Conservation (phyloP, 2,329 filamentous ascomycete species). For the Calonectria multiphialidica region DNA sequence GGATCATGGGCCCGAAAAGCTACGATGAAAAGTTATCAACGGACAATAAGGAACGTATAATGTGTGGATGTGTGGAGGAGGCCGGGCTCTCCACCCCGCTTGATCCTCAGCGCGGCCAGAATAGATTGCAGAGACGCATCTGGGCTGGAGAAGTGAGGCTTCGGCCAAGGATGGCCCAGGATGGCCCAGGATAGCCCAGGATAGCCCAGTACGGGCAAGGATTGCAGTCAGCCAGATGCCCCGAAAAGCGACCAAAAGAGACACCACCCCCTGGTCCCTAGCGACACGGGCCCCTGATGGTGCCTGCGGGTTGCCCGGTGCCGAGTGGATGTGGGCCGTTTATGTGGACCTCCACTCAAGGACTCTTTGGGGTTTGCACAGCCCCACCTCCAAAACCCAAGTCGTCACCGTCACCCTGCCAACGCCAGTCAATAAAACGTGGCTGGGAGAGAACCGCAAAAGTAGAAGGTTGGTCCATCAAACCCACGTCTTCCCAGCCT, state of each 20-base stretch:
- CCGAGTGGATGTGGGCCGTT: neutral
- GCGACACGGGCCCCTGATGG: neutral
- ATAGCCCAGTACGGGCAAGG: too few relatives aligned
- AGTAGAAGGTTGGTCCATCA: conserved; percentile 39
- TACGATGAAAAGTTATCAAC: neutral
- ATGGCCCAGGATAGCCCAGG: too few relatives aligned
- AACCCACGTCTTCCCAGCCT: conserved; percentile 40
- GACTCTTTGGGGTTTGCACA: neutral
- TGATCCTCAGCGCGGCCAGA: neutral
- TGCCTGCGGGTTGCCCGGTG: conserved; percentile 40
- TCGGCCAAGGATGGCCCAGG: conserved; percentile 6
- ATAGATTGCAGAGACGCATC: conserved; percentile 1
- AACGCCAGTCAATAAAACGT: conserved; percentile 44
- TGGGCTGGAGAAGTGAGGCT: conserved; percentile 1
- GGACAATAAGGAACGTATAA: neutral
- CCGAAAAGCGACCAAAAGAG: too few relatives aligned
- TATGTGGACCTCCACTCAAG: too few relatives aligned
- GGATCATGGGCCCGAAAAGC: conserved; percentile 26
- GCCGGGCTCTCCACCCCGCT: neutral
- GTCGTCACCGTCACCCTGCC: conserved; percentile 39
- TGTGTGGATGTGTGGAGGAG: neutral
- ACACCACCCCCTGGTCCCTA: conserved; percentile 13
- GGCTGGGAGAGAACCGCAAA: conserved; percentile 39
- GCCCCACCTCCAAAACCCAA: conserved; percentile 27
- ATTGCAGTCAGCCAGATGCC: too few relatives aligned